Percentiles rank a stretch among this genome's conserved stretches.
phyloP scores from a whole-genome alignment of 129 eudicot genomes.

The Kitagawia praeruptora region DNA sequence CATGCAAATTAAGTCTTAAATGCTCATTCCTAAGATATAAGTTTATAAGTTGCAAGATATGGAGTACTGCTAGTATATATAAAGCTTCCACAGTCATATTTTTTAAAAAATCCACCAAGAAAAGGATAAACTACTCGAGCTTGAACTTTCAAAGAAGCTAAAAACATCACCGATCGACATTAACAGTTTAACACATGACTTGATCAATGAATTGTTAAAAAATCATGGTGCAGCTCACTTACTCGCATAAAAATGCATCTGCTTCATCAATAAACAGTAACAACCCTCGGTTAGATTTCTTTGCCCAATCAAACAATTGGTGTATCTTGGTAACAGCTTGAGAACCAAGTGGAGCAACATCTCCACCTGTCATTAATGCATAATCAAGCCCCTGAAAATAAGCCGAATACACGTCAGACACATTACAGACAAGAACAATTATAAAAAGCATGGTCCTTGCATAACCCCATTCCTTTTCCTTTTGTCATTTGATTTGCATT shows the following conservation, averaged over 20 bases:
- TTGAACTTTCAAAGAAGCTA: background rate
- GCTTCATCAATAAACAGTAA: slow-evolving; percentile 96
- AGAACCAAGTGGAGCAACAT: slow-evolving; percentile 98
- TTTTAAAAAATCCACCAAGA: background rate
- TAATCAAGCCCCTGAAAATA: slow-evolving; percentile 89
- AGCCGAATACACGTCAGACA: slow-evolving; percentile 3
- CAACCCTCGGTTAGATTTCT: slow-evolving; percentile 86
- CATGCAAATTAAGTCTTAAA: background rate
- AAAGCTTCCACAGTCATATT: background rate
- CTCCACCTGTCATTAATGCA: slow-evolving; percentile 99
- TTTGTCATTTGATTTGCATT: background rate
- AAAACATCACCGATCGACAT: too few relatives aligned
- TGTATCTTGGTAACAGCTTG: slow-evolving; percentile 99
- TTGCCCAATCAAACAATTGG: slow-evolving; percentile 95
- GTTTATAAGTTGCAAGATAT: background rate
- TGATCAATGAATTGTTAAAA: background rate
- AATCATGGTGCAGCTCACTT: slow-evolving; percentile 20
- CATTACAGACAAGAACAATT: background rate
- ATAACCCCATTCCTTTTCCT: background rate
- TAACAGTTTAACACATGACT: background rate
- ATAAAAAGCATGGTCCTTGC: background rate
- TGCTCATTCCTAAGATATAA: background rate
- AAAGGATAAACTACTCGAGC: background rate
- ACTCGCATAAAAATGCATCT: slow-evolving; percentile 99
- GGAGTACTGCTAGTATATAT: background rate